Evolutionary conservation across 306 rosid genomes (phyloP).

Genomic region (Prunus salicina): DNA sequence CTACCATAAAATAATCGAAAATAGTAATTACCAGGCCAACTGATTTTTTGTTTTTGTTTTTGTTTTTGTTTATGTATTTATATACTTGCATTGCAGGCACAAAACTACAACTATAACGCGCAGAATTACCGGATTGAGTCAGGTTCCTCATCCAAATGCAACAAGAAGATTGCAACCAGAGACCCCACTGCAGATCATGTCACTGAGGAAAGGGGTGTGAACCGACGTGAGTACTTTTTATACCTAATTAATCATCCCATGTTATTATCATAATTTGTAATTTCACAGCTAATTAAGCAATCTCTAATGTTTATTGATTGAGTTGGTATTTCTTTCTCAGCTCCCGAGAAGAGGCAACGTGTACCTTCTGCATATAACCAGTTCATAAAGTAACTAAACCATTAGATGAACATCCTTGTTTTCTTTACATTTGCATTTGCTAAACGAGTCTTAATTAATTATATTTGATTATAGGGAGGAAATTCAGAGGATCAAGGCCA

Average conservation of each 20-base stretch:
- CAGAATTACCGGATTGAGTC: slow-evolving; percentile 63
- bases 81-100: slow-evolving; percentile 34
- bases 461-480: slow-evolving; percentile 59
- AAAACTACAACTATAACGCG: slow-evolving; percentile 32
- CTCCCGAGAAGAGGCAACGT: slow-evolving; percentile 99
- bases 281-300: background rate
- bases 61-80: background rate
- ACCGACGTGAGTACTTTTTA: slow-evolving; percentile 59
- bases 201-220: slow-evolving; percentile 65
- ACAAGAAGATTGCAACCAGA: slow-evolving; percentile 70
- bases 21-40: too few relatives aligned
- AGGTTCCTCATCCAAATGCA: slow-evolving; percentile 75
- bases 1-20: background rate
- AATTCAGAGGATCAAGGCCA: slow-evolving; percentile 97
- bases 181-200: slow-evolving; percentile 39
- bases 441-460: background rate
- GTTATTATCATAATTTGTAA: background rate
- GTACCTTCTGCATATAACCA: slow-evolving; percentile 99
- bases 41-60: background rate
- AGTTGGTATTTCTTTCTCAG: slow-evolving; percentile 76
- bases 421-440: background rate
- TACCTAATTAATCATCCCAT: background rate
- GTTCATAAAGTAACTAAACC: slow-evolving; percentile 73
- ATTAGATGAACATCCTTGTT: background rate
- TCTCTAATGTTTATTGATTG: slow-evolving; percentile 14